phyloP scores from a whole-genome alignment of 2,329 filamentous ascomycete species.

The Beauveria pseudobassiana region DNA sequence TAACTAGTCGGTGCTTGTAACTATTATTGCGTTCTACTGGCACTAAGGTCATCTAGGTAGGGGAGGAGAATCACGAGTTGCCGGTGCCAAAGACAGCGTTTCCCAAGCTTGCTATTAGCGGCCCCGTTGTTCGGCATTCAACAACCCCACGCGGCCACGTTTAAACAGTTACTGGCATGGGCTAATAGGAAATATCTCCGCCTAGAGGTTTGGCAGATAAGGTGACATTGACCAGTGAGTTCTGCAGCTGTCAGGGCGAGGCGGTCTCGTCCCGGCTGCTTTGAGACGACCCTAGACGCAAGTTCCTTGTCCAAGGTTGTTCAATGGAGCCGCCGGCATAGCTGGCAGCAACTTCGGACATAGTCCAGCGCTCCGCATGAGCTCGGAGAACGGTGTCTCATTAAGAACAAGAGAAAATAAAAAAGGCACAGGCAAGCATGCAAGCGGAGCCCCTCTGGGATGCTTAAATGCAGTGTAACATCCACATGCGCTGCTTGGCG shows the following conservation, averaged over 20 bases:
- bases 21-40: not conserved
- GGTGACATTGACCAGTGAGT: conserved; percentile 1
- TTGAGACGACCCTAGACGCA: not conserved
- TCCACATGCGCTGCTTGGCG: conserved; percentile 9
- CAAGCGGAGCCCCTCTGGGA: not conserved
- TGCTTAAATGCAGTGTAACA: conserved; percentile 4
- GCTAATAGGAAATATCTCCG: not conserved
- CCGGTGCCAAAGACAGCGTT: not conserved
- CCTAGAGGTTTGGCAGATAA: not conserved
- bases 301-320: conserved; percentile 2
- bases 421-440: not conserved
- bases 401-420: not conserved
- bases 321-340: conserved; percentile 1
- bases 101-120: not conserved
- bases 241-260: conserved; percentile 3
- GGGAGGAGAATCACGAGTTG: not conserved
- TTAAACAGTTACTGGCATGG: not conserved
- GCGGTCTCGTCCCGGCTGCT: not conserved
- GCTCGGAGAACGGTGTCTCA: conserved; percentile 8
- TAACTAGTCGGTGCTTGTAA: not conserved
- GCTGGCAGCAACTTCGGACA: conserved; percentile 2
- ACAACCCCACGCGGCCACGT: conserved; percentile 8
- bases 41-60: not conserved
- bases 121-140: conserved; percentile 8
- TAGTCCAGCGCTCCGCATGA: conserved; percentile 1